Evolutionary conservation across 2,329 filamentous ascomycete species (phyloP).

Genomic region (Aspergillus aculeatus): DNA sequence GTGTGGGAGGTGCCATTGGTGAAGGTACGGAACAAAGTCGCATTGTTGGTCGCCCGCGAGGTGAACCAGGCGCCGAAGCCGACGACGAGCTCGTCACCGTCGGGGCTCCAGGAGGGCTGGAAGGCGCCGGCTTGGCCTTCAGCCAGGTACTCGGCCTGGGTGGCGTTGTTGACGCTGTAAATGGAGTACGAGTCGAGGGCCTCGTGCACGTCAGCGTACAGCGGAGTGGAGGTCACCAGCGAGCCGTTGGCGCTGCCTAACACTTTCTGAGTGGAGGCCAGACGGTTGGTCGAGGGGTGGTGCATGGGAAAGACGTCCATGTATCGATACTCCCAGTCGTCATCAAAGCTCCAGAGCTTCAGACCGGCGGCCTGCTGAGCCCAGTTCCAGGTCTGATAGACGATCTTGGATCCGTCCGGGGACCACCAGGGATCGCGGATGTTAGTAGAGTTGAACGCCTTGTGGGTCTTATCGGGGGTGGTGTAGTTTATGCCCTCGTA

Average conservation of each 20-base stretch:
- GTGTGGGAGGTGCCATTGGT: conserved; percentile 27
- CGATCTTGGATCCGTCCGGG: conserved; percentile 28
- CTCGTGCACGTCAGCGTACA: conserved; percentile 27
- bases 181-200: conserved; percentile 3
- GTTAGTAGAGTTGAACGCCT: conserved; percentile 1
- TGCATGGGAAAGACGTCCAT: conserved; percentile 44
- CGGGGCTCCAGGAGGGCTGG: conserved; percentile 41
- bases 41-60: conserved; percentile 22
- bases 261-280: conserved; percentile 43
- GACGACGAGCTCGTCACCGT: conserved; percentile 41
- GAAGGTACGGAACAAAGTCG: neutral
- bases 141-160: neutral
- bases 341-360: conserved; percentile 41
- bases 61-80: conserved; percentile 45
- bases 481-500: conserved; percentile 7
- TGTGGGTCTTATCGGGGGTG: neutral
- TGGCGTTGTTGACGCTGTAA: conserved; percentile 1
- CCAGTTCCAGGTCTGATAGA: conserved; percentile 29
- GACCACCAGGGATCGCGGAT: conserved; percentile 32
- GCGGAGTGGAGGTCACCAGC: conserved; percentile 27
- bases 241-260: conserved; percentile 38
- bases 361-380: conserved; percentile 26
- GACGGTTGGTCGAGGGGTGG: conserved; percentile 24
- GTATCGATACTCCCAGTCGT: conserved; percentile 45
- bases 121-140: conserved; percentile 1